Percentiles rank a stretch among this genome's conserved stretches.
Evolutionary conservation across 306 rosid species (phyloP).

Genomic region (Rosa persica): DNA sequence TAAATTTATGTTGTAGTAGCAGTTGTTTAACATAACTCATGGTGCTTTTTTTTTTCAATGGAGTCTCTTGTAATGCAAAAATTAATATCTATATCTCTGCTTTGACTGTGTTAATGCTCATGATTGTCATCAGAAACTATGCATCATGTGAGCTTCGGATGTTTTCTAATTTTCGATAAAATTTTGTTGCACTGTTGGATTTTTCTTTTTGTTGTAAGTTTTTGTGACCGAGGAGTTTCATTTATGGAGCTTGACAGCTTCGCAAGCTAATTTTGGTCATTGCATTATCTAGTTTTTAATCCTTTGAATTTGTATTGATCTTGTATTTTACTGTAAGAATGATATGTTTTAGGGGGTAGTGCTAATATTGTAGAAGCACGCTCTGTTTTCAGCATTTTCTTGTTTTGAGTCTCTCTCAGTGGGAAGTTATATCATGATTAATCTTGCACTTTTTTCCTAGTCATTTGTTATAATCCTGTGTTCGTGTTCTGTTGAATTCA

Average conservation of each 20-base stretch:
- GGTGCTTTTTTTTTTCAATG: too few relatives aligned
- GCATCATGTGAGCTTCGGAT: not conserved
- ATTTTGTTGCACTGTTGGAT: not conserved
- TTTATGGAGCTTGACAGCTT: not conserved
- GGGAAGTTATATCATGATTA: not conserved
- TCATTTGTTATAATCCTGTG: not conserved
- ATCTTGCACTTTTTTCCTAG: not conserved
- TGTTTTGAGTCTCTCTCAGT: not conserved
- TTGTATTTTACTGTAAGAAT: not conserved
- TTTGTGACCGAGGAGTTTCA: too few relatives aligned
- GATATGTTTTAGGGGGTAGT: not conserved
- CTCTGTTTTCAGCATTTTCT: too few relatives aligned
- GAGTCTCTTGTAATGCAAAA: too few relatives aligned
- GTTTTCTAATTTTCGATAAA: not conserved
- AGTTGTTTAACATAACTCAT: too few relatives aligned
- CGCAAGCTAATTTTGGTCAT: not conserved
- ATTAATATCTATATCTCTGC: too few relatives aligned
- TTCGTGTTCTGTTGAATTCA: not conserved
- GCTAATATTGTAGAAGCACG: not conserved
- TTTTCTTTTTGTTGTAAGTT: not conserved
- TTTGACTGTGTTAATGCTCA: not conserved
- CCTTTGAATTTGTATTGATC: not conserved
- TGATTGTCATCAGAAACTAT: not conserved
- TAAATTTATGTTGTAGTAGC: too few relatives aligned
- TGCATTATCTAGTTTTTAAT: not conserved